Base-by-base conservation (phyloP, 2,329 filamentous ascomycete species). In the Rhexocercosporidium sp. region DNA sequence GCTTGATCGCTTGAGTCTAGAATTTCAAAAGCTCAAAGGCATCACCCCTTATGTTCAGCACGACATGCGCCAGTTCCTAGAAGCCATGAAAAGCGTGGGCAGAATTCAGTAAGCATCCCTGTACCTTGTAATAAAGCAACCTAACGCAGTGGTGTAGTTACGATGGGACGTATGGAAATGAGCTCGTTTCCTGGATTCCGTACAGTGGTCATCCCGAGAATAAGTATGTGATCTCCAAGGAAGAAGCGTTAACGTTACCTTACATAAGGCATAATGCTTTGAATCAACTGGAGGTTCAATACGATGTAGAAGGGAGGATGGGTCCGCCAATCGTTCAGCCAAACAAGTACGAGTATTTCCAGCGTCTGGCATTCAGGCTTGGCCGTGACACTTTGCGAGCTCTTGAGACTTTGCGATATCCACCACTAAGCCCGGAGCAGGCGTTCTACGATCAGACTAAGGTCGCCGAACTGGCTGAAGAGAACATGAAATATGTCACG, bases 161-260 rank as follows among this genome's bases (percentile, higher is more conserved):
- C 39, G 51, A 62, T 20, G 34, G 25, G 4, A 12, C 3, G 1
- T 16, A 27, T 34, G 44, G 54, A 34, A 29, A 41, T 6, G 27
- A 53, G 22, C 22, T 27, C 8, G 59, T 74, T 16, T 69, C 71
- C 12, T 67, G 66, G 44, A 69, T 76, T 29, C 70, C 74, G 18
- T 59, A 69, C 2, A 68, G n/a, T 46, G 73, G 74, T 3, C 74
- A 75, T 51, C 74, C 74, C 22, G 74, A 76, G 44, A 75, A 74
- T 39, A 74, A 71, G 53, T 75, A 73, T 59, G 66, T 74, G 3
- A 29, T 63, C 0, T 69, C 67, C 8, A 49, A 51, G 53, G 54
- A 64, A 0, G 51, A 37, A 31, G 64, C 63, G n/a, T 1, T 11
- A 8, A 31, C 2, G 1, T 67, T 66, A 4, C 34, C 60, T 14